These are phyloP conservation scores for Amanita fuliginea DNA, from an alignment of 768 basidiomycete species.

Conservation along the genomic window DNA sequence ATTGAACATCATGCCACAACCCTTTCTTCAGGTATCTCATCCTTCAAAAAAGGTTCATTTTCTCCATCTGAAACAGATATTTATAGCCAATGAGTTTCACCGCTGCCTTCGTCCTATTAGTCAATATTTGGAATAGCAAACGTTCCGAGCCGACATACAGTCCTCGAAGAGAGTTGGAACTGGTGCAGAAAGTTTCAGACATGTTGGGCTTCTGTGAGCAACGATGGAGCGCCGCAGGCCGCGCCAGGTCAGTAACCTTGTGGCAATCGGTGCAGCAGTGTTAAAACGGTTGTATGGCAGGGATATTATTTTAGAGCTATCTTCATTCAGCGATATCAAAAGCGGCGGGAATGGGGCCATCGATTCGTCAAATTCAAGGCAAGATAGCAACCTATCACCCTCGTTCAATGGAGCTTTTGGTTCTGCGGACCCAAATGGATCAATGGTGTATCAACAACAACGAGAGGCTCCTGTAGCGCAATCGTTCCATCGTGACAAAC, in stretches of 20 bases:
- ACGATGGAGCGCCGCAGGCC: conserved; percentile 30
- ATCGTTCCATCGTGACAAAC: conserved; percentile 46
- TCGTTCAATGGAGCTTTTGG: neutral
- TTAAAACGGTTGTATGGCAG: conserved; percentile 11
- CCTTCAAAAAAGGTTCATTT: neutral
- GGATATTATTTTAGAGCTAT: conserved; percentile 27
- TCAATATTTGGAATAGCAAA: conserved; percentile 59
- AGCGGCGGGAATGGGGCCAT: neutral
- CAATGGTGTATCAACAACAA: neutral
- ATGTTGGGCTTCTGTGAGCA: conserved; percentile 30
- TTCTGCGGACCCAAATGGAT: neutral
- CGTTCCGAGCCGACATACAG: conserved; percentile 34
- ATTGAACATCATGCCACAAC: conserved; percentile 15
- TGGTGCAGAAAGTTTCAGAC: conserved; percentile 49
- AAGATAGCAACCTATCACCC: neutral
- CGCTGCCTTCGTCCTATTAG: conserved; percentile 44
- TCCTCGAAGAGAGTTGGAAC: conserved; percentile 40
- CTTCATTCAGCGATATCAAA: conserved; percentile 22
- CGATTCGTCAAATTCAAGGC: neutral
- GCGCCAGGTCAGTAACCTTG: conserved; percentile 21
- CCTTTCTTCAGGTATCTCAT: neutral
- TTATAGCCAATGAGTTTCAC: conserved; percentile 30
- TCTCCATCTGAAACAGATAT: neutral
- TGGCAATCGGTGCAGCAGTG: neutral
- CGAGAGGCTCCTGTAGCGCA: conserved; percentile 17